Evolutionary conservation across 1,284 basidiomycete genomes (phyloP), one percentile per base, ranked within the genome.

Genomic region (Microbotryomycetes sp.): DNA sequence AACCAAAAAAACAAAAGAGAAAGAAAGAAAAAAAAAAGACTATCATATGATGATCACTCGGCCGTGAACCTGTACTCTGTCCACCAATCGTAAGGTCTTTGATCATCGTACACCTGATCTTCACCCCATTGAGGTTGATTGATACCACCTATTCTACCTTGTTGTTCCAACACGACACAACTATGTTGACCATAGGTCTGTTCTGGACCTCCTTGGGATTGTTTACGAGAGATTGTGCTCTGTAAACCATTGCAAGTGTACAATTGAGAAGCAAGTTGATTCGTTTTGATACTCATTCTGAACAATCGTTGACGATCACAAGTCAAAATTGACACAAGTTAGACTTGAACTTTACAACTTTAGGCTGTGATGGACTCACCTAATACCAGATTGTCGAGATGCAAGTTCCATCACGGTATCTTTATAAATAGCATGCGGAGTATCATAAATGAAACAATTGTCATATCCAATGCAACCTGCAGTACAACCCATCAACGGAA

Each of bases 81-180:
- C 57, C 54, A 65, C 64, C 64, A 65, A 14, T 42, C 29, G 51
- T 65, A 62, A 12, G 28, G 3, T 42, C 52, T 25, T 14, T 25
- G 5, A 7, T 45, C 45, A 25, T 46, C 36, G 36, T 62, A 65
- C 15, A 55, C 54, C 63, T 65, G 19, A 66, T 80, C 70, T 4
- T 79, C 71, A 4, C 75, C 74, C 69, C 78, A 80, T 58, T 79
- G 74, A 2, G 78, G 79, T 56, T 81, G 78, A 71, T 81, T 81
- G 58, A 82, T 79, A 6, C 76, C 80, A 65, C 80, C 81, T 26
- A 82, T 80, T 51, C 75, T 73, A 5, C 78, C 77, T 67, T 82
- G 78, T 54, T 78, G 79, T 69, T 82, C 81, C 36, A 82, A 76
- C 19, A 80, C 81, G 19, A 81, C 62, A 58, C 80, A 81, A 2